phyloP scores from a whole-genome alignment of 148 eudicot species.

The Simmondsia chinensis region DNA sequence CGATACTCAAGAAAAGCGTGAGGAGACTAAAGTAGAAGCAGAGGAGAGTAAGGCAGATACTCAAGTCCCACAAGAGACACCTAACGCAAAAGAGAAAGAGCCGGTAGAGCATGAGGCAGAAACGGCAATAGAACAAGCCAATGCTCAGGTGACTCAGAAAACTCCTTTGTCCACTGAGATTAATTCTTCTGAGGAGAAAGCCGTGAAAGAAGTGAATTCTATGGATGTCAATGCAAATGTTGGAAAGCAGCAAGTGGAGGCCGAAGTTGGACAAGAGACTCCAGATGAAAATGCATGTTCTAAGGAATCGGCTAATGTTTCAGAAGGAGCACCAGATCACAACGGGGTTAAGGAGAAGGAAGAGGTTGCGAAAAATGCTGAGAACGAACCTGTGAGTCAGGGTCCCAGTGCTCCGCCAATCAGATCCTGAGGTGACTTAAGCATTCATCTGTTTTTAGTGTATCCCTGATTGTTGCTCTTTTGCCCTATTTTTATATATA shows the following conservation, averaged over 20 bases:
- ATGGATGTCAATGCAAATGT: background rate
- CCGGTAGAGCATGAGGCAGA: no score
- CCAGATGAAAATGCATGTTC: background rate
- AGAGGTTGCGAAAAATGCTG: slow-evolving; percentile 1
- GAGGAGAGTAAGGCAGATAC: slow-evolving; percentile 1
- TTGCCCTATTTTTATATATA: no score
- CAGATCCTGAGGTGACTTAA: background rate
- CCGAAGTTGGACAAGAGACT: background rate
- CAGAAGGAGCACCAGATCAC: no score
- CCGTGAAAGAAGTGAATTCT: slow-evolving; percentile 1
- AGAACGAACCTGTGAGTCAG: slow-evolving; percentile 2
- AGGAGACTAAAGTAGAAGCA: slow-evolving; percentile 4
- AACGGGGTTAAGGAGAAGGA: background rate
- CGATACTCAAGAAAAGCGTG: slow-evolving; percentile 1
- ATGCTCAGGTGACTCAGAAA: no score
- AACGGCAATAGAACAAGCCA: no score
- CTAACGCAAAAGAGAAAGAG: no score
- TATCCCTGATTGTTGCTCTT: no score
- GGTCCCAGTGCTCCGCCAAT: slow-evolving; percentile 7
- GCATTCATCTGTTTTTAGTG: no score
- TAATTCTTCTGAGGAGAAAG: background rate
- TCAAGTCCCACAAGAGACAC: background rate
- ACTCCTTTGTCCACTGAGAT: background rate
- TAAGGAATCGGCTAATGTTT: no score
- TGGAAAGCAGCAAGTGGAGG: background rate